Evolutionary conservation across 169 alveolate genomes (phyloP).

Genomic region (Cryptosporidium xiaoi): DNA sequence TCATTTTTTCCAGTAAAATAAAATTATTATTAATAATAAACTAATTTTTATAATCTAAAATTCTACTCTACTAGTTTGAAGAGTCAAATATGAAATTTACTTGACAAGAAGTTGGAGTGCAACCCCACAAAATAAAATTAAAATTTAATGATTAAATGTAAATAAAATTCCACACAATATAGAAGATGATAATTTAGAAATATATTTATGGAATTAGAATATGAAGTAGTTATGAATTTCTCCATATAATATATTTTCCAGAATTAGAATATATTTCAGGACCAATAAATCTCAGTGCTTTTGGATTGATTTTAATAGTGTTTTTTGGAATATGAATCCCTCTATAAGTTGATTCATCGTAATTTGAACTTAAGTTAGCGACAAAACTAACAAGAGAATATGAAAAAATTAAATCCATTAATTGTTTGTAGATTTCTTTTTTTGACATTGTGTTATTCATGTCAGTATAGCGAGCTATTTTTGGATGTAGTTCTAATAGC

Average conservation of each 20-base stretch:
- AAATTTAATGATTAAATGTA: too few species aligned
- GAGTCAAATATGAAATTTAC: too few species aligned
- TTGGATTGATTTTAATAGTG: slow-evolving; percentile 39
- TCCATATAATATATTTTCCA: slow-evolving; percentile 66
- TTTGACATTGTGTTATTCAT: not conserved
- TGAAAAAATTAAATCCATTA: slow-evolving; percentile 29
- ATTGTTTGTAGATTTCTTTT: slow-evolving; percentile 18
- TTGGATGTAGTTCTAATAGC: slow-evolving; percentile 50
- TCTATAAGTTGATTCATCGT: slow-evolving; percentile 13
- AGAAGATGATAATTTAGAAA: too few species aligned
- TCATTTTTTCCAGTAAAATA: not conserved
- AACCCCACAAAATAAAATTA: too few species aligned
- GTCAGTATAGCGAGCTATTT: slow-evolving; percentile 22
- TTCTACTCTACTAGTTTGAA: too few species aligned
- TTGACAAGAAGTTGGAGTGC: too few species aligned
- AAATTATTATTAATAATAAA: too few species aligned
- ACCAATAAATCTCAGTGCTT: slow-evolving; percentile 22
- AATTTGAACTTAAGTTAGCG: not conserved
- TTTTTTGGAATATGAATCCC: slow-evolving; percentile 35
- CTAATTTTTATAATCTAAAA: too few species aligned
- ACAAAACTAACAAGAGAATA: slow-evolving; percentile 30
- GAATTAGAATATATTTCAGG: slow-evolving; percentile 30
- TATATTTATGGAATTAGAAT: too few species aligned
- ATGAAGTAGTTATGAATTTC: slow-evolving; percentile 9
- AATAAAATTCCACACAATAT: too few species aligned